Evolutionary conservation across 768 basidiomycete species (phyloP).

Genomic region (Hygrophoropsis aurantiaca): DNA sequence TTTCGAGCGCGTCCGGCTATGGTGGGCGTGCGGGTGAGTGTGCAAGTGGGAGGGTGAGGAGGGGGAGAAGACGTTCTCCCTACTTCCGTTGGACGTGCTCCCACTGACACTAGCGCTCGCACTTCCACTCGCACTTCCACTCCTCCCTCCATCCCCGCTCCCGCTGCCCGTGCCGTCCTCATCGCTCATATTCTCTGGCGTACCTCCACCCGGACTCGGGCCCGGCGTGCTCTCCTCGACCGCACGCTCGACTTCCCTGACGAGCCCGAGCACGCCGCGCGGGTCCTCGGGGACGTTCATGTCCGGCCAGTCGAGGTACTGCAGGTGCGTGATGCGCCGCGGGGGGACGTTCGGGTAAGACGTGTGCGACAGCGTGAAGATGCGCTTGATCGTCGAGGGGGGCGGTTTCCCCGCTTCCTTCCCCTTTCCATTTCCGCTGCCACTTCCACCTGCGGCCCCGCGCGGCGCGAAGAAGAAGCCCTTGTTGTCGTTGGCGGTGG

Average conservation of each 20-base stretch:
- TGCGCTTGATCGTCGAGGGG: conserved; percentile 48
- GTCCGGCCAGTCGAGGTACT: conserved; percentile 95
- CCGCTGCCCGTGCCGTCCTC: conserved; percentile 16
- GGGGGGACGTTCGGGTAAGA: conserved; percentile 58
- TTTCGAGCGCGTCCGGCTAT: no score
- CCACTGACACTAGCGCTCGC: conserved; percentile 14
- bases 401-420: conserved; percentile 18
- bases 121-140: conserved; percentile 14
- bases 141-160: conserved; percentile 6
- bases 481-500: conserved; percentile 34
- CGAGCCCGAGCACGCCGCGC: conserved; percentile 67
- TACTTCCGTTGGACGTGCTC: conserved; percentile 18
- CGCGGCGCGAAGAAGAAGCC: conserved; percentile 43
- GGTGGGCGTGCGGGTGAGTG: no score
- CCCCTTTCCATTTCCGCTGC: conserved; percentile 9
- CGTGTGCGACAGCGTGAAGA: conserved; percentile 67
- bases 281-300: conserved; percentile 92
- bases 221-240: conserved; percentile 27
- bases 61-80: not conserved
- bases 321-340: conserved; percentile 79
- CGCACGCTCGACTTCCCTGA: conserved; percentile 60
- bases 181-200: conserved; percentile 2
- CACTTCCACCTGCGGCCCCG: conserved; percentile 10
- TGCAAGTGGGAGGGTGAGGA: no score
- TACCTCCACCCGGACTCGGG: conserved; percentile 19